These are phyloP conservation scores for Tylopilus sp. DNA, from an alignment of 768 basidiomycete species.

Conservation along the genomic window DNA sequence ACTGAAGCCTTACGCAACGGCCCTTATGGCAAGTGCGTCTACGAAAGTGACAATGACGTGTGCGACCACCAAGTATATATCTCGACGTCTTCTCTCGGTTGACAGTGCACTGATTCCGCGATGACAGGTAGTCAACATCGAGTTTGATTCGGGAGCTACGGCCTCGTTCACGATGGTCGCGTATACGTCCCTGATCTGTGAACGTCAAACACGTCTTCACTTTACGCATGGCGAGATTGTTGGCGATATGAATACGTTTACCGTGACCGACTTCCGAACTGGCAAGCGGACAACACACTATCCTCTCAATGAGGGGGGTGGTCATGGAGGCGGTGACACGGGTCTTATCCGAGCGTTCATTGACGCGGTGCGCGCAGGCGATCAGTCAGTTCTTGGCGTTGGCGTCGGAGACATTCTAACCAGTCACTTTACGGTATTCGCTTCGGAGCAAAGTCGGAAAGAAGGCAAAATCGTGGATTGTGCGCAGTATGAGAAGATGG, in stretches of 20 bases:
- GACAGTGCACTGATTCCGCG: not conserved
- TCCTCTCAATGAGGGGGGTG: constrained; percentile 59
- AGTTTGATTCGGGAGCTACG: constrained; percentile 78
- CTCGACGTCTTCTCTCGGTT: not conserved
- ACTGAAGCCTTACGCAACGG: constrained; percentile 64
- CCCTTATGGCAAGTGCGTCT: constrained; percentile 81
- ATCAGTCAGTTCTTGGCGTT: constrained; percentile 66
- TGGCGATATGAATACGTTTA: constrained; percentile 79
- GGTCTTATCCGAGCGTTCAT: constrained; percentile 77
- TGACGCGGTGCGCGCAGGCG: constrained; percentile 62
- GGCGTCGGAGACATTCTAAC: constrained; percentile 64
- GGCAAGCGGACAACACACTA: constrained; percentile 38
- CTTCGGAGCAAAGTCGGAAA: constrained; percentile 73
- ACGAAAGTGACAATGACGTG: constrained; percentile 82
- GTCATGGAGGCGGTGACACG: constrained; percentile 81
- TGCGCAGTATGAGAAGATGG: constrained; percentile 55
- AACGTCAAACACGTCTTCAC: constrained; percentile 81
- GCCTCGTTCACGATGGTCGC: constrained; percentile 90
- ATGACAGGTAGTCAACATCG: constrained; percentile 73
- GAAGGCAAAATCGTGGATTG: constrained; percentile 71
- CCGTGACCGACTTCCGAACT: constrained; percentile 73
- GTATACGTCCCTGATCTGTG: constrained; percentile 72
- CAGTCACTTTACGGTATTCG: constrained; percentile 84
- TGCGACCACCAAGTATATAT: constrained; percentile 71
- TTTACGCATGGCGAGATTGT: constrained; percentile 86